Conservation (phyloP, 2,329 filamentous ascomycete genomes). For the Colletotrichum karsti region DNA sequence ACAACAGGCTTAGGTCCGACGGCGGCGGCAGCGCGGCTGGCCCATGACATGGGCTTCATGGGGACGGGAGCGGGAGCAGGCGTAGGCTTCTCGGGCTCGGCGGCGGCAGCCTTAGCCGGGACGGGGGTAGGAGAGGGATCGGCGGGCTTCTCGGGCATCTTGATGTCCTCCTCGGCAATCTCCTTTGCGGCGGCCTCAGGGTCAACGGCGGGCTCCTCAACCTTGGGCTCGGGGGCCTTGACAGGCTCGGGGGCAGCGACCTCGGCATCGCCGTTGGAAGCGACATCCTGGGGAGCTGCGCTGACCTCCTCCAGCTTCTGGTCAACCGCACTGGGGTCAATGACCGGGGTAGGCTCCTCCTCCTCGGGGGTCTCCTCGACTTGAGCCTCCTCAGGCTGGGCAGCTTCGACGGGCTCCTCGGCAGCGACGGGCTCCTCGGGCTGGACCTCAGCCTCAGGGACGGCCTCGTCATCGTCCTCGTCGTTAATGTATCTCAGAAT, state of each 20-base stretch:
- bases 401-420: slow-evolving; percentile 56
- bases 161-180: slow-evolving; percentile 62
- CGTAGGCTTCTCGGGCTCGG: slow-evolving; percentile 44
- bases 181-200: slow-evolving; percentile 61
- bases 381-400: slow-evolving; percentile 37
- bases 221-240: slow-evolving; percentile 38
- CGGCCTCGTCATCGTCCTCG: slow-evolving; percentile 75
- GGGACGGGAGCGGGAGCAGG: slow-evolving; percentile 62
- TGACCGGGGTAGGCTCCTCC: slow-evolving; percentile 29
- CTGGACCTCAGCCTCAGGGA: slow-evolving; percentile 42
- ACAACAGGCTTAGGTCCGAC: slow-evolving; percentile 60
- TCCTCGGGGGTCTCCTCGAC: slow-evolving; percentile 36
- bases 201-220: slow-evolving; percentile 45
- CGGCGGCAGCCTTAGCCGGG: slow-evolving; percentile 48
- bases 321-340: slow-evolving; percentile 68
- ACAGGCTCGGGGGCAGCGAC: slow-evolving; percentile 42
- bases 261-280: slow-evolving; percentile 42
- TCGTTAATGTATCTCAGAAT: slow-evolving; percentile 95
- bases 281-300: slow-evolving; percentile 44
- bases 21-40: slow-evolving; percentile 71
- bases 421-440: slow-evolving; percentile 42
- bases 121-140: slow-evolving; percentile 65
- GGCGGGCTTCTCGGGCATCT: slow-evolving; percentile 73
- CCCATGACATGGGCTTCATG: slow-evolving; percentile 78
- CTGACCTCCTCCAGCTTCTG: slow-evolving; percentile 77